phyloP scores from a whole-genome alignment of 2,329 filamentous ascomycete species.

The Sordariomycetes sp. region DNA sequence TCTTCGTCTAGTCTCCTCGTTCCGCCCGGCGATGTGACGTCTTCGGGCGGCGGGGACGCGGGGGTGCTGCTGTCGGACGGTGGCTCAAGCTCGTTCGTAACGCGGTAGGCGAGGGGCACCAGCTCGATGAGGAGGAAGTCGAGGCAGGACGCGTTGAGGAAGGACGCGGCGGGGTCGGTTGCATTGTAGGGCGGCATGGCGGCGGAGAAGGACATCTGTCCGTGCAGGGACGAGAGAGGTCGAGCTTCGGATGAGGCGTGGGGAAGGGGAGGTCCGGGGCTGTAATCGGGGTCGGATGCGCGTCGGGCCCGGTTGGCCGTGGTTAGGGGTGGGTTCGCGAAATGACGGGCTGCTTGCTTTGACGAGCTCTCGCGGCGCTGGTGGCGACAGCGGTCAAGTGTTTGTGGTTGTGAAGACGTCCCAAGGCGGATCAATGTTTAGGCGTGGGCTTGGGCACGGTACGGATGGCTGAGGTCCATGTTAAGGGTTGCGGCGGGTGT shows the following conservation, averaged over 20 bases:
- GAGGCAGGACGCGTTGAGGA: slow-evolving; percentile 75
- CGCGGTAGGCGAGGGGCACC: slow-evolving; percentile 83
- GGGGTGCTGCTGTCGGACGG: slow-evolving; percentile 9
- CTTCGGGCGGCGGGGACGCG: slow-evolving; percentile 10
- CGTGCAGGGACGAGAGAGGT: neutral
- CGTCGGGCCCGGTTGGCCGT: neutral
- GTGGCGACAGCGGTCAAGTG: neutral
- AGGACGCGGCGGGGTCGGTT: slow-evolving; percentile 63
- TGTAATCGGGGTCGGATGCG: neutral
- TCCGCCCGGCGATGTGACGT: neutral
- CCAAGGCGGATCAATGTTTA: neutral
- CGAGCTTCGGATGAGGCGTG: neutral
- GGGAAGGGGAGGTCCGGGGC: neutral
- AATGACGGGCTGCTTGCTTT: neutral
- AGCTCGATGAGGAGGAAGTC: slow-evolving; percentile 95
- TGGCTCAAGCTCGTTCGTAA: slow-evolving; percentile 62
- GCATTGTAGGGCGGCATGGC: slow-evolving; percentile 55
- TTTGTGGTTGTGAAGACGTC: neutral
- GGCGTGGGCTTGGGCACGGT: neutral
- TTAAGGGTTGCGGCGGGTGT: neutral
- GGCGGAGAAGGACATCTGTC: slow-evolving; percentile 57
- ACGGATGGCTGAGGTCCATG: neutral
- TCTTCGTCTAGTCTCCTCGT: slow-evolving; percentile 54
- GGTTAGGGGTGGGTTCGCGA: neutral
- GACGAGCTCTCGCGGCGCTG: neutral